Conservation (phyloP, 2,329 filamentous ascomycete species). For the Sarocladium oryzae region DNA sequence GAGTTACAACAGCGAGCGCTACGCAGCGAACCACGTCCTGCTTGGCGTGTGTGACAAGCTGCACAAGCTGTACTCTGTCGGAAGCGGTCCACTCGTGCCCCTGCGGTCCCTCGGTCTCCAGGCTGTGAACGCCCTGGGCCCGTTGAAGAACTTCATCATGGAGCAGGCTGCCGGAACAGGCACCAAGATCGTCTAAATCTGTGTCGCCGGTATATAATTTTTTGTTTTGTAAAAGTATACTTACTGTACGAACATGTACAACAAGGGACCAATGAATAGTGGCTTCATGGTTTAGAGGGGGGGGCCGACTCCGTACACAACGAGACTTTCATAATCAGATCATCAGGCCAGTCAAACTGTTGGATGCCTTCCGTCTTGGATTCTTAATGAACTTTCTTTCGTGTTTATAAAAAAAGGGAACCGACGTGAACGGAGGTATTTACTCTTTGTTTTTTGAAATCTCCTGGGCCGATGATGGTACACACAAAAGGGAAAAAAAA, state of each 20-base stretch:
- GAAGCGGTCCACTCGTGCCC: conserved; percentile 71
- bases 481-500: conserved; percentile 8
- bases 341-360: too few relatives aligned
- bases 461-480: conserved; percentile 9
- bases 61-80: conserved; percentile 84
- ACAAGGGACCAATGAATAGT: too few relatives aligned
- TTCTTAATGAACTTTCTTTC: too few relatives aligned
- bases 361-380: too few relatives aligned
- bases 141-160: conserved; percentile 85
- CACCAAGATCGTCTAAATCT: conserved; percentile 32
- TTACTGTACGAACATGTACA: too few relatives aligned
- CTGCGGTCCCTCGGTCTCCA: conserved; percentile 70
- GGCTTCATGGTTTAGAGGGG: too few relatives aligned
- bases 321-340: too few relatives aligned
- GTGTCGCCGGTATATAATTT: too few relatives aligned
- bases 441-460: conserved; percentile 10
- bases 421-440: conserved; percentile 9
- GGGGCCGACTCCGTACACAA: too few relatives aligned
- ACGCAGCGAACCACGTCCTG: conserved; percentile 72
- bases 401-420: not conserved
- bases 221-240: not conserved
- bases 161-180: conserved; percentile 55
- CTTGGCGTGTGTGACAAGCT: conserved; percentile 81
- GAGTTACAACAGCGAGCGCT: conserved; percentile 73
- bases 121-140: conserved; percentile 66